Base-by-base conservation (phyloP, 331 rosid genomes). In the Quercus tomentella region DNA sequence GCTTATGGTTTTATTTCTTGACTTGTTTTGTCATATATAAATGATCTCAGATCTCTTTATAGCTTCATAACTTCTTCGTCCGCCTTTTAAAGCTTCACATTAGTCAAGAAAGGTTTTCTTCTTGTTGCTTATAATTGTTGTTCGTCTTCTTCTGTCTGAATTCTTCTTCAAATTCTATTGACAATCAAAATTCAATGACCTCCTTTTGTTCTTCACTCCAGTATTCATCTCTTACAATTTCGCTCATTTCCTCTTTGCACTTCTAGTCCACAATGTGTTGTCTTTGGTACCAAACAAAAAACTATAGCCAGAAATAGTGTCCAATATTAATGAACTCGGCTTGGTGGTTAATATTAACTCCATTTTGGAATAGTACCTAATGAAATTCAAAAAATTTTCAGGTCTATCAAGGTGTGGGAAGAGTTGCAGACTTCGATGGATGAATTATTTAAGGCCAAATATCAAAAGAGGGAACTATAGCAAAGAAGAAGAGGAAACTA, bases 401-500 rank as follows among this genome's bases (percentile, higher is more conserved):
- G 93, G 93, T 62, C 82, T 90, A 4, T 70, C 77, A 9, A 88
- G 90, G 81, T 92, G 97, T 76, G 97, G 97, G 52, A 92, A 89
- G 79, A 91, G 96, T 41, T 91, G 91, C 70, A 91, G 92, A 60
- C 66, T 91, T 54, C 77, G 97, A 51, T 92, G 92, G 92, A 15
- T 89, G 89, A 91, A 91, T 76, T 91, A 93, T 62, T 56, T 89
- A 26, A 88, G 89, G 79, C 94, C 94, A 7, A 68, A 91, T 31
- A 75, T 93, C 72, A 93, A 86, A 82, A 83, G 89, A 82, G 97
- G 97, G 23, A 81, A 84, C 73, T 91, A 63, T 66, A 89, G 77
- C 45, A n/a, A 21, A 28, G 84, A 85, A 74, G 97, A 93, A 76
- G 98, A 91, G 75, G 95, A 91, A 3, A 66, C 56, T 11, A 89